Base-by-base conservation (phyloP, 257 asterid species). In the Rhazya stricta region DNA sequence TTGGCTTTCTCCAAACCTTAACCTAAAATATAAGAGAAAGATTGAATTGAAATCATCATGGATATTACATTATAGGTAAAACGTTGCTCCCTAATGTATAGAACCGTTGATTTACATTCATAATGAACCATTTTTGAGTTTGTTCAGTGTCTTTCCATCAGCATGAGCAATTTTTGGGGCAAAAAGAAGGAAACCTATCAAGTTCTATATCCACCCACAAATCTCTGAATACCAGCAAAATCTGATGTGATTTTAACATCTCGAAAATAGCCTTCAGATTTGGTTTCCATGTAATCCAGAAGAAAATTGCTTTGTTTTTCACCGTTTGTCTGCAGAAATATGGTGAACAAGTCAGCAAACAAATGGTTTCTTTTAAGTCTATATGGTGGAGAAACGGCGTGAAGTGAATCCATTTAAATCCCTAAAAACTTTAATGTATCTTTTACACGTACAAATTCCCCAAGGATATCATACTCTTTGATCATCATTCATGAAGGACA, bases 281-380 rank as follows among this genome's bases (percentile, higher is more conserved):
- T 69, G 12, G 79, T 82, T 36, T 79, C 83, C 83, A 89, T 76
- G 85, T 87, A 84, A 29, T 86, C 86, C 69, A 76, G 87, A 8
- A 95, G 86, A 76, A 65, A 82, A 68, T 82, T 81, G 86, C 97
- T 81, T 83, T 91, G 99, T 45, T 61, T 72, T 62, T 87, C 94
- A 51, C 97, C 98, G 74, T 95, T 95, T 7, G 99, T 95, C 99
- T 94, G 89, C 86, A 82, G 50, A 60, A 80, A 71, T 62, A 60
- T 69, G 71, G 50, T 73, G n/a, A 75, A 68, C 34, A 15, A 50
- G 13, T 21, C 16, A 16, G 37, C 3, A 29, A 27, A 29, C 12
- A 4, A 21, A 23, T n/a, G n/a, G n/a, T n/a, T n/a, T n/a, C n/a
- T n/a, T n/a, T n/a, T n/a, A 0, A 21, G 4, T 57, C 36, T n/a